Conservation (phyloP, 148 eudicot genomes). For the Spergularia marina region DNA sequence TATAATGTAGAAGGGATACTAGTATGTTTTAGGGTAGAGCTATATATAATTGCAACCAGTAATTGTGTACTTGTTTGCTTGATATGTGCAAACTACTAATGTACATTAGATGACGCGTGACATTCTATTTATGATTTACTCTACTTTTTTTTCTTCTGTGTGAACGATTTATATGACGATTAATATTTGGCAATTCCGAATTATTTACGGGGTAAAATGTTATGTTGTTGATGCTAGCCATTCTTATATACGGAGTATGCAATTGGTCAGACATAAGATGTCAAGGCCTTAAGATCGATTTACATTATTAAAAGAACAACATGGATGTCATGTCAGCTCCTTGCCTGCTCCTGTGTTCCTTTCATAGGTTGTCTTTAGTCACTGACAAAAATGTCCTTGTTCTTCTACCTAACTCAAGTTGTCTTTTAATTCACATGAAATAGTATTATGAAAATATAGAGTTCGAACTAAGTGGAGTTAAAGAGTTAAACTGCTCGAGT, state of each 20-base stretch:
- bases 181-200: no score
- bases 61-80: not conserved
- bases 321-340: slow-evolving; percentile 17
- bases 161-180: no score
- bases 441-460: no score
- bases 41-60: not conserved
- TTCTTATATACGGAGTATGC: not conserved
- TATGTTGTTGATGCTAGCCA: not conserved
- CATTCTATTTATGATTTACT: no score
- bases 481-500: no score
- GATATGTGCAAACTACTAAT: not conserved
- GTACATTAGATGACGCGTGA: no score
- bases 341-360: slow-evolving; percentile 15
- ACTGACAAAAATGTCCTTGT: slow-evolving; percentile 6
- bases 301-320: not conserved
- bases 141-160: no score
- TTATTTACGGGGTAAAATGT: not conserved
- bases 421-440: not conserved
- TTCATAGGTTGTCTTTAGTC: slow-evolving; percentile 22
- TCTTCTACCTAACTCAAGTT: not conserved
- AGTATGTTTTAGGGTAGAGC: not conserved
- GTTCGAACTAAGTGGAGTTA: no score
- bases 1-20: not conserved
- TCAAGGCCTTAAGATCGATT: not conserved
- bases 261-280: slow-evolving; percentile 7